Evolutionary conservation across 345 rosid genomes (phyloP).

Genomic region (Microthlaspi erraticum): DNA sequence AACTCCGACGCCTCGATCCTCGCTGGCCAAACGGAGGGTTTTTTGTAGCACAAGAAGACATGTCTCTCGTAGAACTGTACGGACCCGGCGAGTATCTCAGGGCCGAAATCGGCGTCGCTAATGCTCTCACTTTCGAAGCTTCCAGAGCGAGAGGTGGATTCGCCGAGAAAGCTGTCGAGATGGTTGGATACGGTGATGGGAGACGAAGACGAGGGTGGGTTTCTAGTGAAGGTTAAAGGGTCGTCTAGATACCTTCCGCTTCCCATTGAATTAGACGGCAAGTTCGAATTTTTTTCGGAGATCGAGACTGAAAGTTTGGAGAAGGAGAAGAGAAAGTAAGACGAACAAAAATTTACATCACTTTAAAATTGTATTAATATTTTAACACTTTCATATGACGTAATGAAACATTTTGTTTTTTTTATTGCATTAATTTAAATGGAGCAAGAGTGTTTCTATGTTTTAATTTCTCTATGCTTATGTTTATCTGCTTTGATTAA

Average conservation of each 20-base stretch:
- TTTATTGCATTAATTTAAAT: no score
- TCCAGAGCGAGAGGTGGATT: slow-evolving; percentile 61
- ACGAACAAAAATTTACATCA: neutral
- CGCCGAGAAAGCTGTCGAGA: slow-evolving; percentile 56
- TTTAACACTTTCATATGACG: no score
- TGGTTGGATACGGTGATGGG: slow-evolving; percentile 67
- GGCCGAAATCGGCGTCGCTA: slow-evolving; percentile 66
- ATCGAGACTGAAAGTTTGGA: slow-evolving; percentile 38
- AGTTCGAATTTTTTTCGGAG: slow-evolving; percentile 26
- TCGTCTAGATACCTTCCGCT: slow-evolving; percentile 65
- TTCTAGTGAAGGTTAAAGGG: slow-evolving; percentile 49
- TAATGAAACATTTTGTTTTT: no score
- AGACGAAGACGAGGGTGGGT: slow-evolving; percentile 62
- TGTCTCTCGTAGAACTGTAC: slow-evolving; percentile 83
- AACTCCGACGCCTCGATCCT: slow-evolving; percentile 98
- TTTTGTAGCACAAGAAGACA: slow-evolving; percentile 89
- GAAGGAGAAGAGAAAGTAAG: slow-evolving; percentile 3
- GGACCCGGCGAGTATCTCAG: slow-evolving; percentile 62
- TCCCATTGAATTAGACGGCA: slow-evolving; percentile 47
- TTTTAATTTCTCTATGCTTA: no score
- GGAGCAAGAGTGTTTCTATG: no score
- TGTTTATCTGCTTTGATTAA: no score
- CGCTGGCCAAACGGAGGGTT: slow-evolving; percentile 87
- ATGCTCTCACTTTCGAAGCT: slow-evolving; percentile 73
- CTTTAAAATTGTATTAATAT: no score